Conservation (phyloP, 129 eudicot genomes). For the Gnaphalium uliginosum region DNA sequence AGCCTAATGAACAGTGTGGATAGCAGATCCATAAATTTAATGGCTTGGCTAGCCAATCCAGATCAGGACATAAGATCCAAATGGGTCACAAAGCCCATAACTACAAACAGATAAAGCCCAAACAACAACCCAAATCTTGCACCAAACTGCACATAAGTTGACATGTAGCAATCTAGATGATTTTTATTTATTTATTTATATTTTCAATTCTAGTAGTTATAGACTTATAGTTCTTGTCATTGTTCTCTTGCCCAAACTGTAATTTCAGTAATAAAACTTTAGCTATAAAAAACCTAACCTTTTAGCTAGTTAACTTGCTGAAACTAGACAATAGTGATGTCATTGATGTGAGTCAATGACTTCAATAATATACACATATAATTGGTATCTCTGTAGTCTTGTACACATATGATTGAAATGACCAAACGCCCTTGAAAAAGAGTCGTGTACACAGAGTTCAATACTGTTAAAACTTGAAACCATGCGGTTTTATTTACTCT, state of each 20-base stretch:
- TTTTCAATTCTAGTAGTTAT: too few relatives aligned
- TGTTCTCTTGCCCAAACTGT: background rate
- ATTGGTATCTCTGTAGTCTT: background rate
- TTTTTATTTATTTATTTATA: too few relatives aligned
- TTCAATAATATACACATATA: background rate
- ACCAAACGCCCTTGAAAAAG: too few relatives aligned
- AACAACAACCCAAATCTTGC: background rate
- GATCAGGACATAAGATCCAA: background rate
- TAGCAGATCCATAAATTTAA: background rate
- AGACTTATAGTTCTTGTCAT: too few relatives aligned
- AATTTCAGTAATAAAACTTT: too few relatives aligned
- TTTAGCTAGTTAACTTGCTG: background rate
- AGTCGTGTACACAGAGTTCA: background rate
- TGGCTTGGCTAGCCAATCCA: background rate
- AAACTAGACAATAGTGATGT: background rate
- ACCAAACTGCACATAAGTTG: background rate
- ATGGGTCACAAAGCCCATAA: slow-evolving; percentile 16
- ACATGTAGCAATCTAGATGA: too few relatives aligned
- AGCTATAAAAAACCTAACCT: background rate
- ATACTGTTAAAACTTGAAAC: background rate
- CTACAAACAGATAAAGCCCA: slow-evolving; percentile 7
- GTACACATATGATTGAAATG: background rate
- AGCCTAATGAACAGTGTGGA: background rate
- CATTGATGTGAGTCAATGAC: background rate
- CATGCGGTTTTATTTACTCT: background rate